Evolutionary conservation across 805 yeast genomes (phyloP), one percentile per base, ranked within the genome.

Genomic region (Nakazawaea siamensis): DNA sequence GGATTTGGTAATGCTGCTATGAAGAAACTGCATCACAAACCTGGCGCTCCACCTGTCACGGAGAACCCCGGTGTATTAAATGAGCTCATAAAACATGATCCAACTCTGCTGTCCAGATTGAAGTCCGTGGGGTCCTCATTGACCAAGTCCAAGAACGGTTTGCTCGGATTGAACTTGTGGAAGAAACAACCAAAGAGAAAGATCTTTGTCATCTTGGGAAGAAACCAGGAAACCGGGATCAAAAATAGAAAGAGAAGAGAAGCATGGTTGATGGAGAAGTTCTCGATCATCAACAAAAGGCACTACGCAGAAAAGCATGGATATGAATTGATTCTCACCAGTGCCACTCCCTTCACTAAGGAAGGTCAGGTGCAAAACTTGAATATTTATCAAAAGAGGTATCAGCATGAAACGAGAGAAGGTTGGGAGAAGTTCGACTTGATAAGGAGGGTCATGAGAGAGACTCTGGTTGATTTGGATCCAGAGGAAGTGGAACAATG

Each of bases 401-500:
- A 69, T 44, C 66, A 69, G 31, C 67, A 67, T 48, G 73, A 68
- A 35, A 60, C 60, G 51, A 57, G 75, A 41, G 67, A 62, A 48
- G 66, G 66, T 3, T 62, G 68, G 68, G 66, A 60, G 42, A 62
- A 62, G 39, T 55, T 61, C 27, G 68, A 63, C 40, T 39, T 52
- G 18, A 39, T 63, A 19, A 49, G 59, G 27, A 53, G 47, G 19
- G 54, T 56, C 1, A 55, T 63, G 59, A 54, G 52, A 33, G 53
- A 58, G 32, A 44, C 50, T n/a, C 25, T 45, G 2, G 26, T 42
- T 14, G 54, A 55, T 9, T 53, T 50, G 25, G 39, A 43, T 17
- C 37, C 37, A 11, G 36, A 17, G 13, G 37, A 27, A 18, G 31
- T 43, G 12, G 58, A 54, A 29, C 55, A 55, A 41, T 62, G 68